Evolutionary conservation across 768 basidiomycete genomes (phyloP).

Genomic region (Xerocomellus amylosporus): DNA sequence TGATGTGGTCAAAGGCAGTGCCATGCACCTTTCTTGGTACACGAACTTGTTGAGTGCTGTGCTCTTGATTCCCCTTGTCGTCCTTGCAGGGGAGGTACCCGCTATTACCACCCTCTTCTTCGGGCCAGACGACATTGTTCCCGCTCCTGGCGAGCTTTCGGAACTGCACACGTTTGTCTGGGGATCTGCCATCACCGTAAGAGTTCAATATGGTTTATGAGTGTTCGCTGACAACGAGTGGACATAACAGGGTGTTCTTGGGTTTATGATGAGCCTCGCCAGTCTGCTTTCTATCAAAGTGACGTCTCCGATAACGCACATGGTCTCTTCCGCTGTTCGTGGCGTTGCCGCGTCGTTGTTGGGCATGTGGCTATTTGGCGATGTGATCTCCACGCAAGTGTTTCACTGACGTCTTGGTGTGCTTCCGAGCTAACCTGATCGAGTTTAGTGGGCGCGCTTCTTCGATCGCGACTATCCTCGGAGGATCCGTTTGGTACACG

Average conservation of each 20-base stretch:
- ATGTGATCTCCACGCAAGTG: slow-evolving; percentile 74
- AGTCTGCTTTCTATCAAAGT: slow-evolving; percentile 94
- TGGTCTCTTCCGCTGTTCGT: slow-evolving; percentile 93
- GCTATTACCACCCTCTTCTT: slow-evolving; percentile 61
- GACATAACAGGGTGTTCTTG: slow-evolving; percentile 63
- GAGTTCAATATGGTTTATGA: slow-evolving; percentile 21
- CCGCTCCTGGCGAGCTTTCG: slow-evolving; percentile 40
- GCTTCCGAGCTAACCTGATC: slow-evolving; percentile 1
- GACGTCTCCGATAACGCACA: slow-evolving; percentile 96
- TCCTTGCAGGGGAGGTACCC: slow-evolving; percentile 73
- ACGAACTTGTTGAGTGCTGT: slow-evolving; percentile 79
- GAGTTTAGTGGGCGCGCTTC: slow-evolving; percentile 67
- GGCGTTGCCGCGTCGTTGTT: slow-evolving; percentile 90
- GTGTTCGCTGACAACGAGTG: slow-evolving; percentile 2
- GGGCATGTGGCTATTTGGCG: slow-evolving; percentile 76
- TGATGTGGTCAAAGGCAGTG: slow-evolving; percentile 75
- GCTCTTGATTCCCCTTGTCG: slow-evolving; percentile 66
- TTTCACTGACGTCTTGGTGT: neutral
- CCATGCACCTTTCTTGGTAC: slow-evolving; percentile 88
- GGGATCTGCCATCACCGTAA: slow-evolving; percentile 77
- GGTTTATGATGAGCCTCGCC: slow-evolving; percentile 94
- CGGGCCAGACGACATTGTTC: slow-evolving; percentile 38
- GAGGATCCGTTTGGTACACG: slow-evolving; percentile 82
- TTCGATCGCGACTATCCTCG: slow-evolving; percentile 78
- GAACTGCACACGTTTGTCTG: slow-evolving; percentile 65